A percentile compares a stretch with the other conserved stretches of the same genome.
These are phyloP conservation scores for Kwoniella dejecticola DNA, from an alignment of 768 basidiomycete species.

Conservation along the genomic window DNA sequence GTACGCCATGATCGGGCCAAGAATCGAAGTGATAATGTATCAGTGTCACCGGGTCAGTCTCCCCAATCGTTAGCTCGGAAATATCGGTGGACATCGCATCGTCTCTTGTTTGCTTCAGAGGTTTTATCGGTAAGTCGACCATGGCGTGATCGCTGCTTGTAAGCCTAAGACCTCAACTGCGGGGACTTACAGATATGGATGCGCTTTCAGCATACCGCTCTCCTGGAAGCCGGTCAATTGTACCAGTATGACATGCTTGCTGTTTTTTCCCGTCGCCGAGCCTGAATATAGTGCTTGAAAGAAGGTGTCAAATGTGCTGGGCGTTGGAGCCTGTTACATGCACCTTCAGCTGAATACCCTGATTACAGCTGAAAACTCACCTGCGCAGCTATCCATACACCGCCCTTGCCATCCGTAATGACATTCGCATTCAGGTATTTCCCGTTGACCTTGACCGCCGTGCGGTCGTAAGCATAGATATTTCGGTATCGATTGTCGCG, in stretches of 20 bases:
- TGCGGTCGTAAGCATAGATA: constrained; percentile 53
- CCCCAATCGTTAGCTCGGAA: constrained; percentile 2
- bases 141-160: constrained; percentile 11
- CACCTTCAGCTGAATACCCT: not conserved
- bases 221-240: constrained; percentile 54
- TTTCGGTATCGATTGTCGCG: constrained; percentile 48
- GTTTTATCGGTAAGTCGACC: constrained; percentile 15
- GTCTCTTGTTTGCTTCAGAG: not conserved
- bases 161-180: not conserved
- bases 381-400: constrained; percentile 54
- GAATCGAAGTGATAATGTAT: constrained; percentile 49
- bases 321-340: constrained; percentile 49
- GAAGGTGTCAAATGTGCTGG: constrained; percentile 44
- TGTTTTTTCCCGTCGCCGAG: constrained; percentile 29
- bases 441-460: constrained; percentile 40
- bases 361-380: constrained; percentile 33
- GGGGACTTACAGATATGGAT: constrained; percentile 46
- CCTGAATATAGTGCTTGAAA: constrained; percentile 39
- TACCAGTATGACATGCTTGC: constrained; percentile 42
- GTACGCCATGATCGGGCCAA: constrained; percentile 55
- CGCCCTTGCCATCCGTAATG: constrained; percentile 43
- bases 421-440: constrained; percentile 56
- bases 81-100: constrained; percentile 8
- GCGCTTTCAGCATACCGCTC: constrained; percentile 48
- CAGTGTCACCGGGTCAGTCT: constrained; percentile 2